Conservation (phyloP, 768 basidiomycete genomes). For the Lactarius sanguifluus region DNA sequence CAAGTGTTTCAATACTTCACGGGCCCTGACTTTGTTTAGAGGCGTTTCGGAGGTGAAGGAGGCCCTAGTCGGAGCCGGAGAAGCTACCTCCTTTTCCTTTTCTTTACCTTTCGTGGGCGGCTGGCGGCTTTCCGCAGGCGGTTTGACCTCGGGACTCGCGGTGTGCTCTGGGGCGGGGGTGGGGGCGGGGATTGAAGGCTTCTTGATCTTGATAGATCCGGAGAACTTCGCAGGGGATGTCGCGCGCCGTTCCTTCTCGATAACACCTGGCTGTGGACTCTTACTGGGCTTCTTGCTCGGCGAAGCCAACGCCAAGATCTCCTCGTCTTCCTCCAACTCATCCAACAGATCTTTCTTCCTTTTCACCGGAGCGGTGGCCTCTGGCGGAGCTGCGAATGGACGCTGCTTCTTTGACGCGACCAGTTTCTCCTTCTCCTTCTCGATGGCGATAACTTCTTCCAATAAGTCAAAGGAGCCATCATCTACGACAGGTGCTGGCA, state of each 20-base stretch:
- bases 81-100: conserved; percentile 55
- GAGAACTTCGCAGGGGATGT: conserved; percentile 20
- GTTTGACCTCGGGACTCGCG: conserved; percentile 15
- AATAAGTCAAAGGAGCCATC: conserved; percentile 81
- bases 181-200: conserved; percentile 1
- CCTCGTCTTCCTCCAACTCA: conserved; percentile 51
- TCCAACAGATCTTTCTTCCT: conserved; percentile 51
- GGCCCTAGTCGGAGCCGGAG: conserved; percentile 37
- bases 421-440: conserved; percentile 40
- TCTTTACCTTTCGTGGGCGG: conserved; percentile 53
- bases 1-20: conserved; percentile 62
- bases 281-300: conserved; percentile 57
- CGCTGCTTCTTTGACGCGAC: conserved; percentile 29
- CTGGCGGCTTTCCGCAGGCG: conserved; percentile 35
- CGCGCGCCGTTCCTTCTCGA: conserved; percentile 24
- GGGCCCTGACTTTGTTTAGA: conserved; percentile 82
- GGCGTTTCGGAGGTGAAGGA: conserved; percentile 44
- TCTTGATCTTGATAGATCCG: conserved; percentile 28
- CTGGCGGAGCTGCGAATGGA: conserved; percentile 30
- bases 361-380: conserved; percentile 34
- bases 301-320: conserved; percentile 59
- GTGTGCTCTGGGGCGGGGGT: conserved; percentile 1
- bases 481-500: conserved; percentile 53
- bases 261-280: conserved; percentile 30
- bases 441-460: conserved; percentile 80